Base-by-base conservation (phyloP, 2,329 filamentous ascomycete species). In the Hirsutella rhossiliensis region DNA sequence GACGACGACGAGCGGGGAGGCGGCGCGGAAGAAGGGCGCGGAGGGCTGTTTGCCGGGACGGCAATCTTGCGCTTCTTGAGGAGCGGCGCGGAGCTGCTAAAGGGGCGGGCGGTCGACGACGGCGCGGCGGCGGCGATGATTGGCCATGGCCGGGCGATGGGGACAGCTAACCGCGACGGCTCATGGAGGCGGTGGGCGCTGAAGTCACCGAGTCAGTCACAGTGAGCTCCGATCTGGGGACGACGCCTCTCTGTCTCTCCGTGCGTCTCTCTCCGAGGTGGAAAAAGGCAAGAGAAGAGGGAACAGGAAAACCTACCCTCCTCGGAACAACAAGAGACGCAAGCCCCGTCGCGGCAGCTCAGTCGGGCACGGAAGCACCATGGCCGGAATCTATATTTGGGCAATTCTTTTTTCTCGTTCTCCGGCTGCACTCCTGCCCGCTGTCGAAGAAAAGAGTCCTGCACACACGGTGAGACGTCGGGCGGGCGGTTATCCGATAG, bases 1-100 rank as follows among this genome's bases (percentile, higher is more conserved):
- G 19, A 31, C 8, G 29, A 31, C 29, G 29, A 31, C 8, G 29
- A 31, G 29, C 13, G 8, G 8, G 29, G n/a, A n/a, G n/a, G n/a
- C n/a, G n/a, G n/a, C n/a, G n/a, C n/a, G n/a, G n/a, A n/a, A 31
- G 8, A 13, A 31, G 29, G 29, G 13, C 31, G 31, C 12, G 31
- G 4, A 2, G 60, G 56, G 38, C 56, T 60, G 50, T 61, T 55
- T 46, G 48, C 47, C 7, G 61, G 52, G 4, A 55, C 45, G 4
- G 60, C 54, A 39, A 60, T 56, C 45, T 63, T 67, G 54, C 59
- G 61, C 55, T 68, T 68, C 56, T 68, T 69, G 39, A 55, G 46
- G 32, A 61, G 50, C 1, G 48, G 18, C 2, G 52, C 28, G 8
- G 58, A 59, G 32, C 53, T 54, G 51, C 49, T 56, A 52, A 67